Evolutionary conservation across 768 basidiomycete species (phyloP).

Genomic region (Trametopsis cervina): DNA sequence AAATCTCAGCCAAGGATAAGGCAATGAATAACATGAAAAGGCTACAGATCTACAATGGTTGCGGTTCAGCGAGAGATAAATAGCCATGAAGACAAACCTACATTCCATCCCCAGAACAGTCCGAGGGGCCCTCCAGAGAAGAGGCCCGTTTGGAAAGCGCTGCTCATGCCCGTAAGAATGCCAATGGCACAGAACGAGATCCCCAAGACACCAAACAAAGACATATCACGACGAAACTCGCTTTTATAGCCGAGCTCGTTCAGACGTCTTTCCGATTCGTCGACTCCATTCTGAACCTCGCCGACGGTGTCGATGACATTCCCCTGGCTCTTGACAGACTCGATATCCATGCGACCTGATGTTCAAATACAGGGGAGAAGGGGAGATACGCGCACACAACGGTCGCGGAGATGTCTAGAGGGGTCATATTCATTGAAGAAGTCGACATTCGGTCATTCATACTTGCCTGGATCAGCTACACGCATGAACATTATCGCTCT

Average conservation of each 20-base stretch:
- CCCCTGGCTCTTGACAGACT: neutral
- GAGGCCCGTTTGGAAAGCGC: conserved; percentile 51
- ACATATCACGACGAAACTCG: conserved; percentile 54
- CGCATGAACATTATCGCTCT: too few species aligned
- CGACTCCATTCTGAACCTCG: neutral
- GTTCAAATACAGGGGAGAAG: too few species aligned
- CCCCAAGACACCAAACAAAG: conserved; percentile 49
- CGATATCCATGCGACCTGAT: neutral
- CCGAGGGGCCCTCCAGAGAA: conserved; percentile 54
- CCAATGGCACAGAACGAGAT: conserved; percentile 57
- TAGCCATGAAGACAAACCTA: conserved; percentile 20
- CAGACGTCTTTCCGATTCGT: conserved; percentile 33
- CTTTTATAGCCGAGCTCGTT: conserved; percentile 47
- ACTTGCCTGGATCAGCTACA: too few species aligned
- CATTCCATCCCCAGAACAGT: conserved; percentile 60
- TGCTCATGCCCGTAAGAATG: conserved; percentile 54
- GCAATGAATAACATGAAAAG: conserved; percentile 54
- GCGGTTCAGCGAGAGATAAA: neutral
- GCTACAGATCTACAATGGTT: conserved; percentile 39
- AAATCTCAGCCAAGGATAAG: conserved; percentile 49
- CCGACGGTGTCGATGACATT: neutral
- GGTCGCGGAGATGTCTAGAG: neutral
- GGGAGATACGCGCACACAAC: too few species aligned
- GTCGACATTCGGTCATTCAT: neutral
- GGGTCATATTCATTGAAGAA: neutral